Evolutionary conservation across 805 yeast genomes (phyloP), one percentile per base, ranked within the genome.

Genomic region (Novakomyces olei): DNA sequence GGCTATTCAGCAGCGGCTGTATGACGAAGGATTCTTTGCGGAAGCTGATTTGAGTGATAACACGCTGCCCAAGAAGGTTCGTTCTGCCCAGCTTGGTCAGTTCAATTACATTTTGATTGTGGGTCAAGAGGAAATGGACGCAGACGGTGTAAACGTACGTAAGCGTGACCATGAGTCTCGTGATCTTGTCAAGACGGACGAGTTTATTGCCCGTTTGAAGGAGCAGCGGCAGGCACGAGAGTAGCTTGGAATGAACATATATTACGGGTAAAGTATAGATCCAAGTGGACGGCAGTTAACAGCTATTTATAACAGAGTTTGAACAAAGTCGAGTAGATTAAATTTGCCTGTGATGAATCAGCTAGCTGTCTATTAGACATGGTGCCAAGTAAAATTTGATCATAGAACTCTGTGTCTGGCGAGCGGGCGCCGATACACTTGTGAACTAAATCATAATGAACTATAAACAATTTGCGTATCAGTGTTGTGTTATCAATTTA

Each of bases 31-130:
- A 19, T 76, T 85, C 65, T 80, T 67, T 49, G 88, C 92, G 27
- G 99, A 88, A 50, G 92, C 69, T 37, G 99, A 88, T 53, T 57
- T 80, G 37, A 66, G 83, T 32, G 95, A 94, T 60, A 85, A 88
- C 67, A 88, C 99, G 35, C 66, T 88, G 56, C 93, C 78, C 56
- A 88, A 88, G 85, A 88, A 88, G 73, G 81, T 88, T 39, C 80
- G 98, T 68, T 77, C 69, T 45, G 98, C 95, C 48, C 96, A 88
- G 66, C 51, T 85, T 51, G 72, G 74, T 60, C 81, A 77, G 57
- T 88, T 81, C 63, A 88, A 88, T 66, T 88, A 81, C 60, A 77
- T 85, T 50, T 81, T 85, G 57, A 77, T 81, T 53, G 98, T 88
- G 42, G 99, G 99, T 57, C 94, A 78, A 53, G 81, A 79, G 49